These are phyloP conservation scores for Nemania sp. DNA, from an alignment of 2,329 filamentous ascomycete genomes.

Conservation along the genomic window DNA sequence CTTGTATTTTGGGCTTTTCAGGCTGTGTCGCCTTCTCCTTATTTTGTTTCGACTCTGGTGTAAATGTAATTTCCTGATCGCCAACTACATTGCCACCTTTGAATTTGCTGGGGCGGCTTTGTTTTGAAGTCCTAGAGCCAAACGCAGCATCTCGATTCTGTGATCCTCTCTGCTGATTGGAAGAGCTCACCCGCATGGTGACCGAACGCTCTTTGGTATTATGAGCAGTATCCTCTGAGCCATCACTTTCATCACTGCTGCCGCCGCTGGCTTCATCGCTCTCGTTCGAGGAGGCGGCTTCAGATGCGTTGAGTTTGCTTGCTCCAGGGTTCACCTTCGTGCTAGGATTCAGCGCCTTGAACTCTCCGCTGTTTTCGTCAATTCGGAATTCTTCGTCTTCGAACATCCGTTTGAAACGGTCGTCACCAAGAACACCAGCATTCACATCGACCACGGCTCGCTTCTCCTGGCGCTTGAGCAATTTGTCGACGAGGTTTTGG, in stretches of 20 bases:
- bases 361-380: constrained; percentile 87
- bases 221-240: constrained; percentile 41
- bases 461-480: constrained; percentile 66
- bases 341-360: constrained; percentile 86
- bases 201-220: constrained; percentile 43
- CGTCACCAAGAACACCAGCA: constrained; percentile 75
- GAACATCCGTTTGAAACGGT: constrained; percentile 86
- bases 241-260: constrained; percentile 42
- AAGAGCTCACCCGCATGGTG: constrained; percentile 70
- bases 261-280: constrained; percentile 47
- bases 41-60: constrained; percentile 61
- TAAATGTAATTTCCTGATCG: constrained; percentile 73
- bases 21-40: constrained; percentile 36
- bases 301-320: constrained; percentile 37
- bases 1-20: constrained; percentile 25
- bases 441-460: constrained; percentile 60
- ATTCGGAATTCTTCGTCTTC: constrained; percentile 91
- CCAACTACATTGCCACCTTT: constrained; percentile 57
- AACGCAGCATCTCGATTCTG: constrained; percentile 59
- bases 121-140: constrained; percentile 58
- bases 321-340: constrained; percentile 55
- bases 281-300: constrained; percentile 51
- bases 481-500: constrained; percentile 75
- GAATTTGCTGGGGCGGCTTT: constrained; percentile 50
- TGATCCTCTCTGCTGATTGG: constrained; percentile 63